A percentile compares a stretch with the other conserved stretches of the same genome.
Conservation (phyloP, 768 basidiomycete species). For the Leccinellum rugosiceps region DNA sequence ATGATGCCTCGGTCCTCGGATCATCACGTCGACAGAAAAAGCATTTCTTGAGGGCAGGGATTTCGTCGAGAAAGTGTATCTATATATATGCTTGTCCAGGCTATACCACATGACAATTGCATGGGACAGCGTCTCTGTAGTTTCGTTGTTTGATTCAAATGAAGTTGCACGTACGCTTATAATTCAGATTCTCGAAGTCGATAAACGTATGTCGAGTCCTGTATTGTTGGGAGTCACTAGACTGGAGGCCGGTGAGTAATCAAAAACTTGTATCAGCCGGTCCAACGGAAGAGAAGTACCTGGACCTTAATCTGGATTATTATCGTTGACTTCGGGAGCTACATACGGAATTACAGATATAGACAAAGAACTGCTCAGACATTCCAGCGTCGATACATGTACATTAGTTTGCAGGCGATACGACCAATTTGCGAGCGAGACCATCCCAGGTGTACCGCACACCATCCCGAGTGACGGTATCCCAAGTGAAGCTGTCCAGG, state of each 20-base stretch:
- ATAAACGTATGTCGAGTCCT: not conserved
- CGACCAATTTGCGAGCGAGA: not conserved
- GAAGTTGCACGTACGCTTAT: not conserved
- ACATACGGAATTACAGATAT: not conserved
- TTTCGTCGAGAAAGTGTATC: not conserved
- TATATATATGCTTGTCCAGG: not conserved
- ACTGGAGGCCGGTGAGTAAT: not conserved
- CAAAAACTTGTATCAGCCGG: not conserved
- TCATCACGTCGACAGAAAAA: not conserved
- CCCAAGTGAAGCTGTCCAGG: conserved; percentile 5
- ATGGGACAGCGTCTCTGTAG: not conserved
- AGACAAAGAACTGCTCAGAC: not conserved
- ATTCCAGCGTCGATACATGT: not conserved
- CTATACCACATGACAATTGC: not conserved
- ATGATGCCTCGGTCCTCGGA: not conserved
- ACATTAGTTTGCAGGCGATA: not conserved
- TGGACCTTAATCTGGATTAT: not conserved
- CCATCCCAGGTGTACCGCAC: conserved; percentile 1
- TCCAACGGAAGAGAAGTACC: not conserved
- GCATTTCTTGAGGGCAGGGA: not conserved
- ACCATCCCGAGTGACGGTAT: conserved; percentile 2
- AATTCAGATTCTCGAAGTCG: not conserved
- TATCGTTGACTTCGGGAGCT: not conserved
- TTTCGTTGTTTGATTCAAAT: not conserved
- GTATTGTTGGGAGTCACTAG: too few species aligned